A percentile compares a stretch with the other conserved stretches of the same genome.
These are phyloP conservation scores for Coffea humblotiana DNA, from an alignment of 305 asterid genomes.

Conservation along the genomic window DNA sequence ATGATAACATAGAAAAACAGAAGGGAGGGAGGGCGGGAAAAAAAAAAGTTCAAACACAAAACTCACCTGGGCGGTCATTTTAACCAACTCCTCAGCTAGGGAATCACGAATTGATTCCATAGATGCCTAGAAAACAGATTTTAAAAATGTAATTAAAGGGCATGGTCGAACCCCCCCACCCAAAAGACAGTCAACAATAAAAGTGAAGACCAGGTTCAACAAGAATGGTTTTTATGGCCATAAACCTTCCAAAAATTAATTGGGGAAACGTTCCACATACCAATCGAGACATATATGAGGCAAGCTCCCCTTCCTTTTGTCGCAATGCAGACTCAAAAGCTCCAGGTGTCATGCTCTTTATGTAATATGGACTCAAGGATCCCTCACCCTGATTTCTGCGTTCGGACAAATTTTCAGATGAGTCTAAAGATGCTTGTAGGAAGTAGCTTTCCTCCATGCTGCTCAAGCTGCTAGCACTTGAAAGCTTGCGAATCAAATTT, in stretches of 20 bases:
- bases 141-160: slow-evolving; percentile 1
- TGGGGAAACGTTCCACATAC: slow-evolving; percentile 36
- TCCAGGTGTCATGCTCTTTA: slow-evolving; percentile 71
- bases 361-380: slow-evolving; percentile 60
- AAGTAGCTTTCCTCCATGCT: slow-evolving; percentile 91
- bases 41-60: slow-evolving; percentile 2
- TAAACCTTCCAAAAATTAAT: not conserved
- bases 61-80: slow-evolving; percentile 81
- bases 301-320: slow-evolving; percentile 96
- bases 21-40: slow-evolving; percentile 1
- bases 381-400: slow-evolving; percentile 64
- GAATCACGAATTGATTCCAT: slow-evolving; percentile 93
- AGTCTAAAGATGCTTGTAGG: slow-evolving; percentile 79
- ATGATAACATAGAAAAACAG: not conserved
- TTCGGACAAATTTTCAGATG: slow-evolving; percentile 60
- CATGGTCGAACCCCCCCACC: not conserved
- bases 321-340: slow-evolving; percentile 84
- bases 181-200: not conserved
- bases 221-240: not conserved
- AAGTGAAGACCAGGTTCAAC: not conserved
- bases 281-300: slow-evolving; percentile 86
- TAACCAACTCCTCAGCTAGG: slow-evolving; percentile 91
- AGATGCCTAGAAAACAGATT: slow-evolving; percentile 55
- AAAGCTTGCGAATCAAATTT: slow-evolving; percentile 57
- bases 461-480: slow-evolving; percentile 85